Percentiles rank a stretch among this genome's conserved stretches.
phyloP scores from a whole-genome alignment of 2,329 filamentous ascomycete species.

The Orbilia oligospora region DNA sequence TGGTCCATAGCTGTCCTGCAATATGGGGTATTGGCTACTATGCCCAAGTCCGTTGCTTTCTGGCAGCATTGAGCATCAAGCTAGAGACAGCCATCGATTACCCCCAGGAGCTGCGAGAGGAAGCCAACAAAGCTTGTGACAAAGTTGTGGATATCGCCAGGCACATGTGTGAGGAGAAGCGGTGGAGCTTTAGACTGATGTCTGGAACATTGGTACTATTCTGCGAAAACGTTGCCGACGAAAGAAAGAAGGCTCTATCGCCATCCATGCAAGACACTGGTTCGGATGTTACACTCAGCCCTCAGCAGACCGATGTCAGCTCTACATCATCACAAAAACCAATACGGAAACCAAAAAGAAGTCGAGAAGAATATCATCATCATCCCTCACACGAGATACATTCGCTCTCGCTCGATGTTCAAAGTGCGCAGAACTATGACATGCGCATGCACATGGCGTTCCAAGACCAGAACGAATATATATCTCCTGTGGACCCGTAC shows the following conservation, averaged over 20 bases:
- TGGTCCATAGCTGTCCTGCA: constrained; percentile 62
- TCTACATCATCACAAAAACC: constrained; percentile 43
- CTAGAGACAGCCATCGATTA: constrained; percentile 62
- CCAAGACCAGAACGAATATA: constrained; percentile 31
- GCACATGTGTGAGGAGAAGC: constrained; percentile 62
- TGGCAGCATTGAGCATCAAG: constrained; percentile 62
- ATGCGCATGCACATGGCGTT: constrained; percentile 34
- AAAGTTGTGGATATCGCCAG: constrained; percentile 61
- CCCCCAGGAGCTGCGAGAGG: constrained; percentile 52
- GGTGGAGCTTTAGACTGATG: constrained; percentile 62
- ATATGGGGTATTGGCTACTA: constrained; percentile 63
- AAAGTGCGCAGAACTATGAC: constrained; percentile 25
- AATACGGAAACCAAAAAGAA: constrained; percentile 29
- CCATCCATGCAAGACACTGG: constrained; percentile 47
- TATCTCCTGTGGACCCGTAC: constrained; percentile 39
- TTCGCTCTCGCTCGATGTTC: constrained; percentile 27
- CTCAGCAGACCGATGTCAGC: constrained; percentile 33
- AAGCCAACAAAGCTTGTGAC: constrained; percentile 57
- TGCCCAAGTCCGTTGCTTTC: constrained; percentile 62
- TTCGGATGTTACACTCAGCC: constrained; percentile 47
- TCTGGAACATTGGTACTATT: constrained; percentile 63
- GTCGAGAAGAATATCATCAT: constrained; percentile 25
- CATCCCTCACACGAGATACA: constrained; percentile 32
- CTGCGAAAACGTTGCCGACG: constrained; percentile 49
- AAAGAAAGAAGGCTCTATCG: constrained; percentile 42